Percentiles rank a stretch among this genome's conserved stretches.
phyloP scores from a whole-genome alignment of 1,284 basidiomycete genomes.

The Puccinia horiana region DNA sequence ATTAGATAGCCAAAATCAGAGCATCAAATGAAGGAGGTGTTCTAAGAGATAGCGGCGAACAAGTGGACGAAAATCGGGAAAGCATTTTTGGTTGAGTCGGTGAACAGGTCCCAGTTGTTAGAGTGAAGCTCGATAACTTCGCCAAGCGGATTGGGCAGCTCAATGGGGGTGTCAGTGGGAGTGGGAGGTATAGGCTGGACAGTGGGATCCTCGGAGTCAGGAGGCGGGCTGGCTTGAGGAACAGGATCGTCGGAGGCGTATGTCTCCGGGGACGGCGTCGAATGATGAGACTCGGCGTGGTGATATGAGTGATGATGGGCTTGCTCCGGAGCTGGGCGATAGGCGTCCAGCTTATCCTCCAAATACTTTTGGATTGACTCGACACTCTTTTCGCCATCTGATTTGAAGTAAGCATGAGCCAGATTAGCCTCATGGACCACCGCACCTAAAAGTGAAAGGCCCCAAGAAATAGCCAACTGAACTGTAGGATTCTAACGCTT shows the following conservation, averaged over 20 bases:
- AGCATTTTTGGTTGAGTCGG: neutral
- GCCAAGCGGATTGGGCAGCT: constrained; percentile 32
- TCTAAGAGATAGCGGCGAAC: constrained; percentile 1
- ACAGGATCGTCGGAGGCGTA: neutral
- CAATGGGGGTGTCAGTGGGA: neutral
- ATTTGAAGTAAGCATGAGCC: neutral
- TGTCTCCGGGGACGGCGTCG: neutral
- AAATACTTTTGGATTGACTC: constrained; percentile 8
- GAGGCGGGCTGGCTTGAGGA: constrained; percentile 14
- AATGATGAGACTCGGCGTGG: neutral
- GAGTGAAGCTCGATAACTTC: constrained; percentile 3
- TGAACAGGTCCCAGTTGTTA: neutral
- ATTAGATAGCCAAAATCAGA: neutral
- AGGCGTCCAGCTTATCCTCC: neutral
- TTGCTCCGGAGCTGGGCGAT: neutral
- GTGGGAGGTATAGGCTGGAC: neutral
- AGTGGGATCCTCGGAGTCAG: neutral
- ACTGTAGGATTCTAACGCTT: constrained; percentile 23
- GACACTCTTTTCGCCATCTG: neutral
- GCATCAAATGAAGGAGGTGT: neutral
- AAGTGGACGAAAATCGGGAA: constrained; percentile 38
- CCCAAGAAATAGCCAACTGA: neutral
- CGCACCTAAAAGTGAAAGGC: too few species aligned
- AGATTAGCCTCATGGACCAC: too few species aligned
- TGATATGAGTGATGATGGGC: neutral